phyloP scores from a whole-genome alignment of 1,139 yeast species.

The Suhomyces bribrorum region DNA sequence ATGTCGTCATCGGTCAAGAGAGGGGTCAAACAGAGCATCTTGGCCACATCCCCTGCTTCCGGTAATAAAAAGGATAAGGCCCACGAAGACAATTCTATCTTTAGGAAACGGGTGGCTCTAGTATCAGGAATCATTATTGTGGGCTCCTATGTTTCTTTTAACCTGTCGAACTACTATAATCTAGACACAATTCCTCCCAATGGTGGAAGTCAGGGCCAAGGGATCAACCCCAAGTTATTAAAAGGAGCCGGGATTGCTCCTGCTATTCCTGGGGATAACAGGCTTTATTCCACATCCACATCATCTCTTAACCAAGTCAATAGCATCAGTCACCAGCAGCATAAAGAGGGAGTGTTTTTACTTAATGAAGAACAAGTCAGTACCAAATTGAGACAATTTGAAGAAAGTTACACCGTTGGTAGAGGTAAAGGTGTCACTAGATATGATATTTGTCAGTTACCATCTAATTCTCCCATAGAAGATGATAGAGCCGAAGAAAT shows the following conservation, averaged over 20 bases:
- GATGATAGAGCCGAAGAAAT: conserved; percentile 89
- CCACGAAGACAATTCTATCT: conserved; percentile 6
- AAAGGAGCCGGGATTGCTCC: conserved; percentile 12
- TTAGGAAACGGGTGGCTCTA: conserved; percentile 40
- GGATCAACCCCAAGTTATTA: conserved; percentile 13
- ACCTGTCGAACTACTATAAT: conserved; percentile 44
- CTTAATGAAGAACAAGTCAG: conserved; percentile 77
- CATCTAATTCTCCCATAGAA: conserved; percentile 92
- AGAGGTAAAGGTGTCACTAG: conserved; percentile 91
- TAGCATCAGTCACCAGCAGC: conserved; percentile 46
- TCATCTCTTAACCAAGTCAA: conserved; percentile 42
- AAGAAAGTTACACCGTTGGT: conserved; percentile 78
- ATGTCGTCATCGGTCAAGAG: conserved; percentile 9
- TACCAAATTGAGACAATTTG: conserved; percentile 64
- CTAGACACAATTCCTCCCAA: conserved; percentile 41
- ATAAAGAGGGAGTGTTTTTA: conserved; percentile 45
- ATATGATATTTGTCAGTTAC: conserved; percentile 85
- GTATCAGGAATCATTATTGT: conserved; percentile 49
- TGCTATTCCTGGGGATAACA: conserved; percentile 24
- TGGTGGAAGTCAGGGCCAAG: conserved; percentile 6
- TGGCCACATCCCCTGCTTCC: conserved; percentile 1
- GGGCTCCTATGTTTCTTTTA: conserved; percentile 46
- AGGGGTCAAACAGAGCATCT: conserved; percentile 4
- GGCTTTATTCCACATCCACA: conserved; percentile 47
- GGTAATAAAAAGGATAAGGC: background rate